Base-by-base conservation (phyloP, 441 rosid species). In the Pelargonium citronellum region DNA sequence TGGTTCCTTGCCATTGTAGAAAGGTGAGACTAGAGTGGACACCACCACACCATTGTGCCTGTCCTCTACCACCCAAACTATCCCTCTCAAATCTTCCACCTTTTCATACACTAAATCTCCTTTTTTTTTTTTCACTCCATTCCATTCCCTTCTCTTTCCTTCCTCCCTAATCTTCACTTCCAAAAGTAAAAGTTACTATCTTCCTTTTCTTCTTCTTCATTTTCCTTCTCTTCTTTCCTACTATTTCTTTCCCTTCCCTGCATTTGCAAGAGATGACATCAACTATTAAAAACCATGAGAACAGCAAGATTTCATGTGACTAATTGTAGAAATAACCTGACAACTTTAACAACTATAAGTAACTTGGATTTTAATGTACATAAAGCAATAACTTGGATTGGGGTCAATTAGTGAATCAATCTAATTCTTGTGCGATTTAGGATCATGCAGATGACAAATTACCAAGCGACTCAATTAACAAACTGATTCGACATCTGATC, bases 51-150 rank as follows among this genome's bases (percentile, higher is more conserved):
- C 80, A 83, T 73, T 39, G 79, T 84, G 92, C 83, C 70, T 73
- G 83, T 79, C 83, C 75, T 77, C 73, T 77, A 78, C 62, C 64
- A 73, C 87, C 82, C 87, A 92, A 78, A 87, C 80, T 78, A 90
- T 88, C 90, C 89, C 85, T 82, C 85, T 75, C 1, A 82, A 84
- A 86, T 87, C 81, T 76, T 61, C 81, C 64, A 70, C 69, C 74
- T 75, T 46, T 78, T 68, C 75, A 53, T 67, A 65, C 80, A 34
- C 27, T 57, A 44, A 68, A 71, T 68, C 72, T 80, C 78, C 73
- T 3, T 24, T 24, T 24, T 24, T 24, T 69, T n/a, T n/a, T 68
- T 69, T 78, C 72, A 60, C 66, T 69, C 77, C 16, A 58, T 30
- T 71, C 71, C 64, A 2, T 11, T 49, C 41, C 55, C 70, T 41